Conservation (phyloP, 139 green algal genomes). For the Picochlorum sp. region DNA sequence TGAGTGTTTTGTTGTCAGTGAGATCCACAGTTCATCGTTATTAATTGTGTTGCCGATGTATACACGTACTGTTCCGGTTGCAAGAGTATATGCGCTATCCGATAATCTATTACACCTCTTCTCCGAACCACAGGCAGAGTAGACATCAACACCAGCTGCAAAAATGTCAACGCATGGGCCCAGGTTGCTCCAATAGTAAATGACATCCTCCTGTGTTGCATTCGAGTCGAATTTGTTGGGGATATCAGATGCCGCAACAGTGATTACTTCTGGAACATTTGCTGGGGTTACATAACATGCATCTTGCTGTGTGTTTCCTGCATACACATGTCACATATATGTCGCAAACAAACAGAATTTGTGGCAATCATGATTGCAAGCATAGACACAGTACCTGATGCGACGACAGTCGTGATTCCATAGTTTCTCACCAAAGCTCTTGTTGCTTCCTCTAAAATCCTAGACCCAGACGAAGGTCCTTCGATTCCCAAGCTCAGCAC, state of each 20-base stretch:
- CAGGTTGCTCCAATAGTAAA: constrained; percentile 3
- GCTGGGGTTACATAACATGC: constrained; percentile 40
- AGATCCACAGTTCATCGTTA: too few species aligned
- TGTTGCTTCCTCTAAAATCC: constrained; percentile 34
- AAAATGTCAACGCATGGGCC: constrained; percentile 40
- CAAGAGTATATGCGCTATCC: constrained; percentile 16
- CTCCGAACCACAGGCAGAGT: constrained; percentile 31
- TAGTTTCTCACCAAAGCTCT: constrained; percentile 17
- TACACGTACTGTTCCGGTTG: constrained; percentile 17
- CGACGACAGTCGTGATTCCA: constrained; percentile 37
- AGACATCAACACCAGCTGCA: constrained; percentile 43
- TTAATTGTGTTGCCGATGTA: too few species aligned
- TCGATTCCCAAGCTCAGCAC: constrained; percentile 60
- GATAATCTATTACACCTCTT: constrained; percentile 17
- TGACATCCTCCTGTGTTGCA: not conserved
- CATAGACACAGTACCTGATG: not conserved
- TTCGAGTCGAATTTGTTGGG: constrained; percentile 17
- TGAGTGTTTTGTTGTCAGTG: too few species aligned
- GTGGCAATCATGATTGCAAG: too few species aligned
- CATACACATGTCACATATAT: too few species aligned
- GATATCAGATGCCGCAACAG: constrained; percentile 34
- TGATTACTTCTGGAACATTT: constrained; percentile 38
- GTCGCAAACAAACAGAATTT: too few species aligned
- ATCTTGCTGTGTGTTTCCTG: constrained; percentile 30
- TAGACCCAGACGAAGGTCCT: constrained; percentile 22